phyloP scores from a whole-genome alignment of 768 basidiomycete genomes.

The Tylopilus felleus region DNA sequence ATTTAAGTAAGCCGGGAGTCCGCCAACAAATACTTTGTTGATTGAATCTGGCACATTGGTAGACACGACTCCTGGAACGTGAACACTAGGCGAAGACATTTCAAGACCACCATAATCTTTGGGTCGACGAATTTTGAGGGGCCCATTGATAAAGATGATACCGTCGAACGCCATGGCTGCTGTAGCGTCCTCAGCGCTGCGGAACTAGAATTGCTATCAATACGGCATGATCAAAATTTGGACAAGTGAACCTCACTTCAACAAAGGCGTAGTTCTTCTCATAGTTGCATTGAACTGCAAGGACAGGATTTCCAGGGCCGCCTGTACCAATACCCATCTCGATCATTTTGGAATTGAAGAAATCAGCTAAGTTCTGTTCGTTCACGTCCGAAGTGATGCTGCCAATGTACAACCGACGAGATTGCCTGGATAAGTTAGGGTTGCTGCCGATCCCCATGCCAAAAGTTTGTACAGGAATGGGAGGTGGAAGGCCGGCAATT shows the following conservation, averaged over 20 bases:
- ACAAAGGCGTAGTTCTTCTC: constrained; percentile 99
- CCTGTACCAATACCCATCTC: constrained; percentile 88
- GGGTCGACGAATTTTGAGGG: constrained; percentile 96
- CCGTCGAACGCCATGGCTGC: constrained; percentile 97
- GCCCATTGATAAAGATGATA: constrained; percentile 90
- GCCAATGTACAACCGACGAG: constrained; percentile 93
- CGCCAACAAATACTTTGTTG: constrained; percentile 98
- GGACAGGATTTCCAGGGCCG: constrained; percentile 82
- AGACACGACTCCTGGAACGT: constrained; percentile 94
- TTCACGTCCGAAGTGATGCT: constrained; percentile 94
- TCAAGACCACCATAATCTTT: constrained; percentile 91
- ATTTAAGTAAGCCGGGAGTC: constrained; percentile 90
- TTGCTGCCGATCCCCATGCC: constrained; percentile 85
- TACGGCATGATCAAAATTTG: not conserved
- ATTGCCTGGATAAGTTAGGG: constrained; percentile 89
- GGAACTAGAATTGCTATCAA: constrained; percentile 63
- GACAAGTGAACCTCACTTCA: constrained; percentile 58
- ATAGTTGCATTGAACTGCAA: constrained; percentile 94
- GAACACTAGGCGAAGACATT: constrained; percentile 58
- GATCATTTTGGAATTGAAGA: constrained; percentile 95
- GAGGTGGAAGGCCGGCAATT: constrained; percentile 77
- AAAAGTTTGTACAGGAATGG: constrained; percentile 79
- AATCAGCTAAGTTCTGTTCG: constrained; percentile 86
- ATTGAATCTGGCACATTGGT: constrained; percentile 96
- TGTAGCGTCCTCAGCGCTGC: constrained; percentile 94